Evolutionary conservation across 1,284 basidiomycete genomes (phyloP), one percentile per base, ranked within the genome.

Genomic region (Inonotus hispidus): DNA sequence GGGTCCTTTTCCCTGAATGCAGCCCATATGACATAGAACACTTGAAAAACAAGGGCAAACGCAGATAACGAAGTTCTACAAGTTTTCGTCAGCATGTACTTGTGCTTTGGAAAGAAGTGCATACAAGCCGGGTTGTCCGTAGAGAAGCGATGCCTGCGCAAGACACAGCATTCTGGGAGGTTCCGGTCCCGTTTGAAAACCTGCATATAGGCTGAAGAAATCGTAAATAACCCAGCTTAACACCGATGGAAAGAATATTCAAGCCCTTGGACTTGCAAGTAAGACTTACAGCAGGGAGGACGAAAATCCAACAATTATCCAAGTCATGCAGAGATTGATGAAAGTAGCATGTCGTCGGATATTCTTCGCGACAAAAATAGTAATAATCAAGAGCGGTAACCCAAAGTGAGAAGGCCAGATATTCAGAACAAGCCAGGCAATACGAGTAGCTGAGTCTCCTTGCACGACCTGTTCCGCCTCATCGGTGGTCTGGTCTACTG

Each of bases 321-420:
- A 79, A 23, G 73, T 72, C 8, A 78, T 65, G 58, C 73, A 74
- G 32, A 81, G 67, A 60, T 79, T 81, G 23, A 78, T 66, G 60
- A 81, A 79, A 6, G 78, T 79, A n/a, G 75, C 70, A 70, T 81
- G 77, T n/a, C 79, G 72, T 55, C 75, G 68, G 25, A 80, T 72
- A 59, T 70, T 71, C 66, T 72, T 77, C 35, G 75, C 74, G 53
- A 74, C 67, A 2, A 74, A 60, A 7, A 79, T 75, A 35, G 77
- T 68, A 2, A 69, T 70, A 7, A 80, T 67, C 11, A 81, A 68
- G n/a, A 79, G 27, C 16, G 79, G 79, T 21, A 81, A 72, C 6
- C 77, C 77, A 56, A 79, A 69, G 66, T 80, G 78, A 10, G 79
- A 77, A 3, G 80, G 72, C 75, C 76, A 79, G 65, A 79, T 73